phyloP scores from a whole-genome alignment of 73 alveolate species.

The Paramecium tetraurelia region DNA sequence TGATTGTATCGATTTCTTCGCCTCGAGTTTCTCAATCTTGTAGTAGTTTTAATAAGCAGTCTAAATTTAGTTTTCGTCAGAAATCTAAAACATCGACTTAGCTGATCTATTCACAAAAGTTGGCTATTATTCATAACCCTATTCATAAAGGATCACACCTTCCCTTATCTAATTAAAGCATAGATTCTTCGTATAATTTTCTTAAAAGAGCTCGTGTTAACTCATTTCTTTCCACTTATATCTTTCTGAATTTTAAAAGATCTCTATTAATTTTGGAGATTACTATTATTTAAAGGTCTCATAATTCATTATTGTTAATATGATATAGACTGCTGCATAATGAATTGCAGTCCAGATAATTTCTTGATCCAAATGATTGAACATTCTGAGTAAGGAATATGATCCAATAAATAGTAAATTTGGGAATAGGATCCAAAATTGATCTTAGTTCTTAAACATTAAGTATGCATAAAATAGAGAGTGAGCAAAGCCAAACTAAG shows the following conservation, averaged over 20 bases:
- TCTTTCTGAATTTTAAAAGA: neutral
- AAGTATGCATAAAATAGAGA: neutral
- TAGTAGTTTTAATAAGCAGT: neutral
- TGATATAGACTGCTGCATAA: neutral
- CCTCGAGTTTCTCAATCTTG: neutral
- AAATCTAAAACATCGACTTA: neutral
- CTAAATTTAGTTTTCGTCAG: neutral
- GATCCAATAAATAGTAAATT: neutral
- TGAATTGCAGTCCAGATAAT: neutral
- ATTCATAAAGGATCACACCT: neutral
- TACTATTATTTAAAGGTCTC: neutral
- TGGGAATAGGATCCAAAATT: neutral
- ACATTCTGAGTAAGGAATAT: neutral
- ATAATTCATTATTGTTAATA: neutral
- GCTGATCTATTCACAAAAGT: neutral
- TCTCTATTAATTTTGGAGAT: neutral
- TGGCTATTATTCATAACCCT: neutral
- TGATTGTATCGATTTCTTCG: neutral
- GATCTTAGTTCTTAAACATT: neutral
- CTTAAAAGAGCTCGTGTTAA: neutral
- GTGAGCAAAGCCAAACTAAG: neutral
- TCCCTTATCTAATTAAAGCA: neutral
- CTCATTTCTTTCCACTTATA: neutral
- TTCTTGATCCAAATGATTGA: neutral
- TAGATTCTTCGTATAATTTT: neutral